Base-by-base conservation (phyloP, 2,329 filamentous ascomycete species). In the Aspergillus flavus region DNA sequence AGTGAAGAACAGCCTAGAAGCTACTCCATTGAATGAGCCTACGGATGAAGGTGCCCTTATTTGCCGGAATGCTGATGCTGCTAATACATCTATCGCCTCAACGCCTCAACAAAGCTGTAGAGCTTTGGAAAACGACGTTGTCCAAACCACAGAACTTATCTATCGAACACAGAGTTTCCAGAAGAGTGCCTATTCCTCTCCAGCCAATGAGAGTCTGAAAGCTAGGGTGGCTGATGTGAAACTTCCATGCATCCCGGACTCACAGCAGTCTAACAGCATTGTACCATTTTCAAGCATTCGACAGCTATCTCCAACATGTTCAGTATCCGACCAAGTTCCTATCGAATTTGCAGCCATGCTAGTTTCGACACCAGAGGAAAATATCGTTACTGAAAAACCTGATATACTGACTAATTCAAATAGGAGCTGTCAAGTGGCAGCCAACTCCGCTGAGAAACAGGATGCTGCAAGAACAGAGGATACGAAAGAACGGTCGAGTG, bases 241-340 rank as follows among this genome's bases (percentile, higher is more conserved):
- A 14, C 16, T 43, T 14, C 61, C 58, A 9, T 43, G 58, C 4
- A 19, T 52, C 5, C 61, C 68, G 6, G 57, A 59, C 30, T 62
- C 58, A 28, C 61, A 61, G 23, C 53, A 53, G 32, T 54, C 56
- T 1, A 45, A 53, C 14, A 61, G 60, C 10, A 79, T 79, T 34
- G 68, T 75, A 11, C 73, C 77, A 3, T 79, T 79, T 55, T 73
- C 75, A 4, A 68, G 66, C 46, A 59, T 79, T 11, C 64, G 72
- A 39, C 67, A 70, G 21, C 23, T 73, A 19, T 68, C 69, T 3
- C 63, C 66, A 6, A 48, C 53, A 48, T 64, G 54, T 14, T 57
- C 58, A 9, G 67, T 66, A 6, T 62, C 67, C 2, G 70, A 66
- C 12, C 67, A 68, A 21, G 71, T 72, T 23, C 57, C 69, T 1